These are phyloP conservation scores for Candida boidinii DNA, from an alignment of 805 yeast species.

Conservation along the genomic window DNA sequence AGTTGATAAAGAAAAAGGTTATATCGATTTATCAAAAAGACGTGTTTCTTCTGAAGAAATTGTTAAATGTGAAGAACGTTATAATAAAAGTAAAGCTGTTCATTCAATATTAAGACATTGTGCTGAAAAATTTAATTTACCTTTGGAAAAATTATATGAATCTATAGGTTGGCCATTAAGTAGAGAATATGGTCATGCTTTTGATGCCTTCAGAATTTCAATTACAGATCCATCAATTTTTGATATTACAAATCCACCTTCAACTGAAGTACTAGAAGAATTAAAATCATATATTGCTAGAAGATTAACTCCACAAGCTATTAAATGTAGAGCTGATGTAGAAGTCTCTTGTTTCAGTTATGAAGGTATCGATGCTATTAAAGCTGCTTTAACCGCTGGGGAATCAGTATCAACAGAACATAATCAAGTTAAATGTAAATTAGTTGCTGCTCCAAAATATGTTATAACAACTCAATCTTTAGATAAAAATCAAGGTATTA, in stretches of 20 bases:
- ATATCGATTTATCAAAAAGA: slow-evolving; percentile 95
- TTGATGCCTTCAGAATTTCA: slow-evolving; percentile 93
- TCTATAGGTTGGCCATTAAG: slow-evolving; percentile 96
- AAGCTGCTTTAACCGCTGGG: slow-evolving; percentile 78
- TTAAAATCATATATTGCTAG: slow-evolving; percentile 80
- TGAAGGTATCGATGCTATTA: slow-evolving; percentile 97
- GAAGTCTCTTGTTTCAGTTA: slow-evolving; percentile 96
- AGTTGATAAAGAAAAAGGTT: slow-evolving; percentile 98
- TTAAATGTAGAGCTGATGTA: slow-evolving; percentile 96
- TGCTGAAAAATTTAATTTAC: slow-evolving; percentile 89
- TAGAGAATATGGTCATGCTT: slow-evolving; percentile 92
- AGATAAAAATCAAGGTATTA: slow-evolving; percentile 86
- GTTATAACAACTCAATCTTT: slow-evolving; percentile 89
- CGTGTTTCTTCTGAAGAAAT: slow-evolving; percentile 97
- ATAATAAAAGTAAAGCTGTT: slow-evolving; percentile 93
- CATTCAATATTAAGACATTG: slow-evolving; percentile 98
- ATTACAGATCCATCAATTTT: slow-evolving; percentile 87
- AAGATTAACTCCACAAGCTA: slow-evolving; percentile 96
- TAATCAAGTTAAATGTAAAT: slow-evolving; percentile 83
- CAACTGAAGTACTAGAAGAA: slow-evolving; percentile 71
- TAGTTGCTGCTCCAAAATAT: slow-evolving; percentile 96
- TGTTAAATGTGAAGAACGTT: slow-evolving; percentile 93
- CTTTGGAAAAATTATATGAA: slow-evolving; percentile 80
- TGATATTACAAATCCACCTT: slow-evolving; percentile 68
- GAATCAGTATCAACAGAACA: slow-evolving; percentile 77